Base-by-base conservation (phyloP, 768 basidiomycete species). In the Tricholoma bakamatsutake region DNA sequence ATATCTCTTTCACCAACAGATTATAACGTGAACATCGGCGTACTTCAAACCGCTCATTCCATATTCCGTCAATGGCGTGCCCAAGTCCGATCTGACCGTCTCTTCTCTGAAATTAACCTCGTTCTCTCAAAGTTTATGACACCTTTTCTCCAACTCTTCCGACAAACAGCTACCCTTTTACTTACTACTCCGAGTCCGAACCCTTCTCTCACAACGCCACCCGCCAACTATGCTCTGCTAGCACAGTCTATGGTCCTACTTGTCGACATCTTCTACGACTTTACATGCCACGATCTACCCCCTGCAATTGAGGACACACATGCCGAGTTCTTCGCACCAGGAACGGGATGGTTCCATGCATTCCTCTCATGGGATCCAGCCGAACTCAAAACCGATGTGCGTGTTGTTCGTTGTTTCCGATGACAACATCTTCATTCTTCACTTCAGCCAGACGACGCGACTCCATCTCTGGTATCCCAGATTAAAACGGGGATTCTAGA, bases 11-110 rank as follows among this genome's bases (percentile, higher is more conserved):
- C 92, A 2, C 73, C 76, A 4, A 81, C 86, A 2, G 85, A 96
- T 62, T 95, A 92, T 66, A 84, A 85, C 57, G 69, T 90, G 59
- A 98, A 97, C 69, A 76, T 95, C 21, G 91, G 90, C 48, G 90
- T 99, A 8, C 79, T 99, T 43, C 84, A 97, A 66, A 94, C 94
- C 0, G 94, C 94, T 0, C 97, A 98, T 68, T 95, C 93, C 37
- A 98, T 99, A 64, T 98, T 98, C 74, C 81, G 78, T 42, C 88
- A 87, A 47, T 99, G 96, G 96, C 84, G 96, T 43, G 85, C 92
- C 1, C 89, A 88, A 63, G 89, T 93, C 59, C 84, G 93, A 56
- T 88, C 90, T 11, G 88, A 99, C 70, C 69, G 79, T 39, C 84
- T 99, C 46, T 98, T 86, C 75, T 78, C 85, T 3, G 90, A 88